These are phyloP conservation scores for Dillenia turbinata DNA, from an alignment of 164 flowering plant genomes.

Conservation along the genomic window DNA sequence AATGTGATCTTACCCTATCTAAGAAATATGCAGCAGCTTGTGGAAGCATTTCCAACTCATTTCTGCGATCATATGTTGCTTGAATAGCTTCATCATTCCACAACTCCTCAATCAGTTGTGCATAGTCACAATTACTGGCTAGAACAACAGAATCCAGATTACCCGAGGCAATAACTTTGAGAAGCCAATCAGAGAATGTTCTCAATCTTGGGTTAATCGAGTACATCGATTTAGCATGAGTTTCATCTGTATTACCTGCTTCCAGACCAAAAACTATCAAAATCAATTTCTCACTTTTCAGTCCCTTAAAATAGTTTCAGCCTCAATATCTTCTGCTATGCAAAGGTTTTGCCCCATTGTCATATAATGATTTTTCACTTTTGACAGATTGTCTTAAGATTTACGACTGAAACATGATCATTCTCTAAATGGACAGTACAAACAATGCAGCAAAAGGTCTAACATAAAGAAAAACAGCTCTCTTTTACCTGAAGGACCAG, in stretches of 20 bases:
- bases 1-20: conserved; percentile 54
- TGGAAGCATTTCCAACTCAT: conserved; percentile 71
- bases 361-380: no score
- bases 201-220: conserved; percentile 72
- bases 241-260: conserved; percentile 30
- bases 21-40: conserved; percentile 70
- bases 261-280: not conserved
- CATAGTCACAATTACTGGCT: conserved; percentile 95
- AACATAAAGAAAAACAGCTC: no score
- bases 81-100: conserved; percentile 85
- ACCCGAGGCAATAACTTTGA: conserved; percentile 82
- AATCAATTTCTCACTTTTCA: no score
- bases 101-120: conserved; percentile 83
- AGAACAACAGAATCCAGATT: conserved; percentile 85
- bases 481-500: conserved; percentile 32
- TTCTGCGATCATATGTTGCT: conserved; percentile 73
- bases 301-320: no score
- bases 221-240: conserved; percentile 33
- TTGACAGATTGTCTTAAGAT: no score
- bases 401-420: no score
- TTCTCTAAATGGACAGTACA: no score
- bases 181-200: conserved; percentile 90
- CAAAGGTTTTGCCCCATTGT: no score
- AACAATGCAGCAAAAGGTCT: no score
- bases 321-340: no score